Conservation (phyloP, 495 filamentous ascomycete species). For the Evernia prunastri region DNA sequence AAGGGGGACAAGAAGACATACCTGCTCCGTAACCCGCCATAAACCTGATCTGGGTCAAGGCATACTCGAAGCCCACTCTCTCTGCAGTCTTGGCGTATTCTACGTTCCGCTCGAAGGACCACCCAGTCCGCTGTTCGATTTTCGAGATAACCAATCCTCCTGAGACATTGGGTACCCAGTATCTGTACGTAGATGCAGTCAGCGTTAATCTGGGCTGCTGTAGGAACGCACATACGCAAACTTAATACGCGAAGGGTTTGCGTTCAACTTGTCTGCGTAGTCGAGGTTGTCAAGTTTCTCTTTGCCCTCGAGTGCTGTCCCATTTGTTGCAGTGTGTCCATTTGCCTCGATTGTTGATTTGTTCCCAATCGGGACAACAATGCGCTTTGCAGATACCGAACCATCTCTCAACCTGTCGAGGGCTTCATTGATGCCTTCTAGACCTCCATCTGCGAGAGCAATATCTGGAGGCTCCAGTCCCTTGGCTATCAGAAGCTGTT, state of each 20-base stretch:
- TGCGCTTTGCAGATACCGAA: conserved; percentile 50
- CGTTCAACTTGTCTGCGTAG: conserved; percentile 31
- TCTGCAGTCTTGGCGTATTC: conserved; percentile 42
- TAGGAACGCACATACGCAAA: conserved; percentile 26
- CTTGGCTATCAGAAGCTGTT: conserved; percentile 45
- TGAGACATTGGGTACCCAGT: conserved; percentile 47
- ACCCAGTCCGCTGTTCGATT: conserved; percentile 42
- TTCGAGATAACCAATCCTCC: conserved; percentile 44
- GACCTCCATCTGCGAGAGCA: conserved; percentile 49
- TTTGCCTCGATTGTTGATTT: conserved; percentile 2
- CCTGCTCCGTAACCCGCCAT: conserved; percentile 44
- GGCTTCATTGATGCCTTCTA: conserved; percentile 56
- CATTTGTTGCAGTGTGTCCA: background rate
- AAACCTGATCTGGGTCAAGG: conserved; percentile 44
- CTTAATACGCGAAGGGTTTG: conserved; percentile 29
- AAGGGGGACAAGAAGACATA: conserved; percentile 10
- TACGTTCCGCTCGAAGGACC: conserved; percentile 41
- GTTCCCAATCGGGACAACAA: conserved; percentile 44
- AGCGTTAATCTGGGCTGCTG: conserved; percentile 3
- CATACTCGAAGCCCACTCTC: conserved; percentile 41
- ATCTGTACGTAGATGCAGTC: conserved; percentile 22
- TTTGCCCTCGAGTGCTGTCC: background rate
- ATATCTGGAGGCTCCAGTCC: conserved; percentile 51
- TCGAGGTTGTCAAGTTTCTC: conserved; percentile 10
- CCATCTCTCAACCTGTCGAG: conserved; percentile 54